Base-by-base conservation (phyloP, 305 asterid species). In the Fraxinus paxiana region DNA sequence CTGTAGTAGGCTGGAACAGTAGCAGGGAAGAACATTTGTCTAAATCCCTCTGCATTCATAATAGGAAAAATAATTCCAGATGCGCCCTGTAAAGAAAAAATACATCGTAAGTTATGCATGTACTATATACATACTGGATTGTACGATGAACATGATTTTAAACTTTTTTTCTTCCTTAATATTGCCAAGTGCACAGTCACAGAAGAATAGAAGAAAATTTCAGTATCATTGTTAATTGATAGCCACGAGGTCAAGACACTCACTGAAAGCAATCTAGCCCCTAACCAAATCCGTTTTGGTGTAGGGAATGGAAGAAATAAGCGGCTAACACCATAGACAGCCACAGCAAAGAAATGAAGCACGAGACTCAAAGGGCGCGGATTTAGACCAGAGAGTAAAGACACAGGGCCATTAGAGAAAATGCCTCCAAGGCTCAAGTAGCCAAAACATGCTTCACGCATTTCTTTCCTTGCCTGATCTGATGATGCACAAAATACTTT, bases 1-100 rank as follows among this genome's bases (percentile, higher is more conserved):
- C 97, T 90, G 85, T 89, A 83, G 84, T 87, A 89, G 22, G 97
- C 96, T 46, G 92, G 93, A 77, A 91, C 84, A 6, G 94, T 90
- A 63, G 91, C 90, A 35, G 98, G 97, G 85, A 93, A 92, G 88
- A 93, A 93, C 96, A 92, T 92, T 76, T 93, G 96, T 48, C 92
- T 80, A 5, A 91, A 88, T 76, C 98, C 96, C 87, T 92, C 97
- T 4, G 94, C 92, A 84, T 87, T 92, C 79, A 93, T 90, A 6
- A 93, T 93, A n/a, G 98, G 98, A 82, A 93, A 88, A 54, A 93
- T 91, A 31, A 92, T 93, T 48, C 94, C 91, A 56, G 94, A 87
- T 22, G 98, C 97, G 46, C 90, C 86, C 97, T 91, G 83, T 63
- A 30, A 81, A 46, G 26, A 34, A 4, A 31, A 51, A 28, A 20